Base-by-base conservation (phyloP, 352 stramenopile species). In the Lagenidium giganteum region DNA sequence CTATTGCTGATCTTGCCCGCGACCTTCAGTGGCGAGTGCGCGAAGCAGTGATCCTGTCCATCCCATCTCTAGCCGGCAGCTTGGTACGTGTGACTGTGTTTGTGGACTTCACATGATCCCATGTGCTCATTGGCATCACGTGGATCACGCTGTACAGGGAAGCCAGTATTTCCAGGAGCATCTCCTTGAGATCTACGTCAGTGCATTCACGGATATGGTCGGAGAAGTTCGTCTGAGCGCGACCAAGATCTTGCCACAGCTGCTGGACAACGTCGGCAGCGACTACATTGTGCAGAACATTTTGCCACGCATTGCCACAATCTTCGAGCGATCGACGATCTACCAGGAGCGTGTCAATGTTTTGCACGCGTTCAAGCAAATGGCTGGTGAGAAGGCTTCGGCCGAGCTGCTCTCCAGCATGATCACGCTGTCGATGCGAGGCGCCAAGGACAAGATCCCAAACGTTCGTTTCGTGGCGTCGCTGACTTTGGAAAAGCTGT, bases 1-100 rank as follows among this genome's bases (percentile, higher is more conserved):
- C 82, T 3, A 96, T 98, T 49, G 67, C 93, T 7, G 85, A 96
- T 39, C 87, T 98, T 54, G 80, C 89, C 12, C 87, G 92, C 45
- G 88, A 95, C 39, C 70, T 94, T 35, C 95, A 97, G 60, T 98
- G 93, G 93, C 78, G 93, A 51, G 90, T 98, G 27, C 79, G 93
- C 41, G 85, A 97, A 61, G 87, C 87, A 14, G 90, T 97, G 21
- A 90, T 95, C 17, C 49, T 88, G 12, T 82, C 95, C 9, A 85
- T 98, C 36, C 90, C 93, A 25, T 76, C 89, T 27, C 73, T 98
- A 44, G 89, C 88, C 9, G 83, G 95, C 36, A 93, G 88, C 30
- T 58, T 96, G 29, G 87, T 89, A 47, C 38, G 85, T 48, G 34
- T 43, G 55, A 14, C 54, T 54, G 9, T 42, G 21, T 9, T 36